Conservation (phyloP, 1,284 basidiomycete genomes). For the Trametes sp. region DNA sequence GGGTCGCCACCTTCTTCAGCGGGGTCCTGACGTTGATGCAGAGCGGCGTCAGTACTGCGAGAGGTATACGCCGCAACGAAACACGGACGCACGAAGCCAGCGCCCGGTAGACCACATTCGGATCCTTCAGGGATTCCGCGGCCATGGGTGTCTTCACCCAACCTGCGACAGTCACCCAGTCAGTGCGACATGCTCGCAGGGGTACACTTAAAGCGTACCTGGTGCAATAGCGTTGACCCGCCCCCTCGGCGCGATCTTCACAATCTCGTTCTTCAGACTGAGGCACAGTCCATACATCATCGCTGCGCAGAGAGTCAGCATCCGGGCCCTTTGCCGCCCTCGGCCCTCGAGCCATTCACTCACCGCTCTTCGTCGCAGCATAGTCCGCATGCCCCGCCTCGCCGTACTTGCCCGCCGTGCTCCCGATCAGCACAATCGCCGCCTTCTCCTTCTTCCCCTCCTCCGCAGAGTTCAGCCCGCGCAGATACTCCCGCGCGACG, state of each 20-base stretch:
- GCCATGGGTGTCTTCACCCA: constrained; percentile 76
- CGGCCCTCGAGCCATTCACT: not conserved
- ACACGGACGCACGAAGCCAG: constrained; percentile 65
- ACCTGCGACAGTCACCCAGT: constrained; percentile 43
- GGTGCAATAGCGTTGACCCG: constrained; percentile 79
- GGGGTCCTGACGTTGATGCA: constrained; percentile 69
- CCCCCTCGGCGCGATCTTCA: constrained; percentile 72
- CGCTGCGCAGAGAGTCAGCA: constrained; percentile 54
- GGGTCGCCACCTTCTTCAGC: constrained; percentile 71
- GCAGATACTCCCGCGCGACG: constrained; percentile 67
- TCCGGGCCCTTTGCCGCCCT: constrained; percentile 28
- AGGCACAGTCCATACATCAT: constrained; percentile 79
- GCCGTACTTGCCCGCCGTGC: constrained; percentile 77
- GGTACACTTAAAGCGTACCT: constrained; percentile 16
- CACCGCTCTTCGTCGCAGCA: constrained; percentile 44
- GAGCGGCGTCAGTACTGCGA: constrained; percentile 47
- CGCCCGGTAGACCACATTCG: constrained; percentile 56
- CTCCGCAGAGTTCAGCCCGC: constrained; percentile 51
- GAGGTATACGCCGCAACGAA: not conserved
- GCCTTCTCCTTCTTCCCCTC: constrained; percentile 57
- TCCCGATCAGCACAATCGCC: constrained; percentile 71
- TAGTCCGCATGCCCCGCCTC: constrained; percentile 75
- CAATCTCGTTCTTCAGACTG: constrained; percentile 82
- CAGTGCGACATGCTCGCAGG: not conserved
- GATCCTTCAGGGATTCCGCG: constrained; percentile 54